Evolutionary conservation across 257 asterid genomes (phyloP).

Genomic region (Petunia axillaris): DNA sequence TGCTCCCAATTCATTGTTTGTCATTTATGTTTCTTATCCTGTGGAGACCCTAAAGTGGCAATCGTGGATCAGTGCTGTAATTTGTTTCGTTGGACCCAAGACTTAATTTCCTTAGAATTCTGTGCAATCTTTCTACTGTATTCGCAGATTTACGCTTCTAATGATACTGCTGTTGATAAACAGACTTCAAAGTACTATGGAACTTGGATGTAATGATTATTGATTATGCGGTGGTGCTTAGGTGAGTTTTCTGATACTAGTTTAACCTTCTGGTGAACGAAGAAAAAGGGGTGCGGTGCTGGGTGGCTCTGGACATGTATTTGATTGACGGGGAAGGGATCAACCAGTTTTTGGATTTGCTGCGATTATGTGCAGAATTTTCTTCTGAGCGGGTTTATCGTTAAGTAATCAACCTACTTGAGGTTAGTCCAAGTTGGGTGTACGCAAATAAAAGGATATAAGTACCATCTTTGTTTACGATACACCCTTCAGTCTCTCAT

Average conservation of each 20-base stretch:
- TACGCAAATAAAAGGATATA: too few species aligned
- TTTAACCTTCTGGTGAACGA: too few species aligned
- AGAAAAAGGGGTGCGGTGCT: too few species aligned
- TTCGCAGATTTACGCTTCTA: neutral
- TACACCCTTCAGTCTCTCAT: too few species aligned
- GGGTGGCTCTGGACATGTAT: too few species aligned
- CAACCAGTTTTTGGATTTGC: too few species aligned
- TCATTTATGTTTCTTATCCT: neutral
- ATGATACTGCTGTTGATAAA: neutral
- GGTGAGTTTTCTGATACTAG: neutral
- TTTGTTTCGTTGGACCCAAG: neutral
- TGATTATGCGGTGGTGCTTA: neutral
- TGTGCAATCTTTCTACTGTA: neutral
- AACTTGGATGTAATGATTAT: neutral
- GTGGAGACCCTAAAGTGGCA: neutral
- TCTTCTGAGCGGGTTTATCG: too few species aligned
- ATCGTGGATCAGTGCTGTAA: neutral
- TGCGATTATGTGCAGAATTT: too few species aligned
- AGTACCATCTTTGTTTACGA: too few species aligned
- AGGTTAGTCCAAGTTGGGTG: too few species aligned
- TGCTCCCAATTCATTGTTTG: neutral
- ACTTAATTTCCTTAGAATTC: neutral
- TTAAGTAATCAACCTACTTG: too few species aligned
- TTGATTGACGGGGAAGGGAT: too few species aligned
- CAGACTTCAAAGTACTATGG: neutral